A percentile compares a stretch with the other conserved stretches of the same genome.
phyloP scores from a whole-genome alignment of 495 filamentous ascomycete species.

The Penicillium bovifimosum region DNA sequence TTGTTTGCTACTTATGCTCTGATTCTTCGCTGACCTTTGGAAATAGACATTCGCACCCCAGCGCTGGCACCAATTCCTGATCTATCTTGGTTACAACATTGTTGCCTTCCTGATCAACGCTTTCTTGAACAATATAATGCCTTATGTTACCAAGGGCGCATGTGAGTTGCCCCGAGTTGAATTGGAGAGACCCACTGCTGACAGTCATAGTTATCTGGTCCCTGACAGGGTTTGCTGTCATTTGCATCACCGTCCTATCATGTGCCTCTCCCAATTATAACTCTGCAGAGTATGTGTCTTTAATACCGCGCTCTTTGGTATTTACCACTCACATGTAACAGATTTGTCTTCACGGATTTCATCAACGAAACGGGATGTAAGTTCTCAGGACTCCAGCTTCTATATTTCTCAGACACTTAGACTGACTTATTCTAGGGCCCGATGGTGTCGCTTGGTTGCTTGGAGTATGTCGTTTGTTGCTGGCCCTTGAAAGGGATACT shows the following conservation, averaged over 20 bases:
- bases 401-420: background rate
- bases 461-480: constrained; percentile 35
- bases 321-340: constrained; percentile 41
- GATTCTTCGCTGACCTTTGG: background rate
- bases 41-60: constrained; percentile 44
- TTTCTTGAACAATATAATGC: constrained; percentile 56
- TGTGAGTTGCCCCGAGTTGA: constrained; percentile 24
- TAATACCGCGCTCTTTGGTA: constrained; percentile 14
- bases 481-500: background rate
- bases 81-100: constrained; percentile 63
- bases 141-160: constrained; percentile 56
- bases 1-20: too few relatives aligned
- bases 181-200: background rate
- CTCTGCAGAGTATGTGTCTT: constrained; percentile 49
- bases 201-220: constrained; percentile 54
- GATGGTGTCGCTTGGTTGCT: constrained; percentile 61
- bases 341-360: constrained; percentile 55
- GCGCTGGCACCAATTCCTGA: constrained; percentile 69
- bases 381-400: background rate
- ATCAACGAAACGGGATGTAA: constrained; percentile 54
- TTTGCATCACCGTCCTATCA: constrained; percentile 60
- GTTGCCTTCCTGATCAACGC: constrained; percentile 62
- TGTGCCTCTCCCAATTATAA: constrained; percentile 58
- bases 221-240: constrained; percentile 59
- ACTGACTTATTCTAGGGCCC: constrained; percentile 40